Evolutionary conservation across 2,329 filamentous ascomycete species (phyloP).

Genomic region (Emergomyces pasteurianus): DNA sequence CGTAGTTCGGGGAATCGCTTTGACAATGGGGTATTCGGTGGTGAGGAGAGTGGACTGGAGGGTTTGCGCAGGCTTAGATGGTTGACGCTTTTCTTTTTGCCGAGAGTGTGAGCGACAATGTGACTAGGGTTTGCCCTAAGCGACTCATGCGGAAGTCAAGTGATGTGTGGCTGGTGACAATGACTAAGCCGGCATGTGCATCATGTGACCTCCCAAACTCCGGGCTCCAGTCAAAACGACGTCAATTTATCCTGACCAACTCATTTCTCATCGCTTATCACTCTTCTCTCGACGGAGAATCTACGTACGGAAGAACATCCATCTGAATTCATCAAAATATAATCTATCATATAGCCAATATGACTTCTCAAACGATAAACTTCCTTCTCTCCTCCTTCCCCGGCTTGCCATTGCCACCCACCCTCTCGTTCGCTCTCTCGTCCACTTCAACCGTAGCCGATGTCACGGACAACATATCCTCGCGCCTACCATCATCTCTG

Average conservation of each 20-base stretch:
- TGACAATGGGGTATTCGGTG: slow-evolving; percentile 31
- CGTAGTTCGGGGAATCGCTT: slow-evolving; percentile 43
- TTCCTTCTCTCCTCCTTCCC: slow-evolving; percentile 75
- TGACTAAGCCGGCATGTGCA: neutral
- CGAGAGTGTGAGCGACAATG: neutral
- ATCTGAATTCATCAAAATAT: neutral
- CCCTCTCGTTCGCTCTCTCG: slow-evolving; percentile 62
- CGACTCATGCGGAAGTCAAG: neutral
- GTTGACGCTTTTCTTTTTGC: slow-evolving; percentile 18
- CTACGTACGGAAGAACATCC: neutral
- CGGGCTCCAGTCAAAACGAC: neutral
- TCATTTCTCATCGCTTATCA: neutral
- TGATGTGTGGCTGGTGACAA: too few species aligned
- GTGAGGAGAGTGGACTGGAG: slow-evolving; percentile 21
- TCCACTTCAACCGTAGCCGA: slow-evolving; percentile 54
- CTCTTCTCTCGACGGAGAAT: neutral
- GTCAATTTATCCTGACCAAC: neutral
- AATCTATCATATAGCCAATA: neutral
- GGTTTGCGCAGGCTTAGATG: slow-evolving; percentile 12
- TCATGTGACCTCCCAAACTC: neutral
- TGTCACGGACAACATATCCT: slow-evolving; percentile 50
- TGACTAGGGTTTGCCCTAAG: slow-evolving; percentile 5
- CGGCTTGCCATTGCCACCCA: slow-evolving; percentile 71
- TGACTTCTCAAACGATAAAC: slow-evolving; percentile 47
- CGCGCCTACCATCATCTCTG: slow-evolving; percentile 46